Evolutionary conservation across 1,284 basidiomycete species (phyloP), one percentile per base, ranked within the genome.

Genomic region (Cryptococcus sp.): DNA sequence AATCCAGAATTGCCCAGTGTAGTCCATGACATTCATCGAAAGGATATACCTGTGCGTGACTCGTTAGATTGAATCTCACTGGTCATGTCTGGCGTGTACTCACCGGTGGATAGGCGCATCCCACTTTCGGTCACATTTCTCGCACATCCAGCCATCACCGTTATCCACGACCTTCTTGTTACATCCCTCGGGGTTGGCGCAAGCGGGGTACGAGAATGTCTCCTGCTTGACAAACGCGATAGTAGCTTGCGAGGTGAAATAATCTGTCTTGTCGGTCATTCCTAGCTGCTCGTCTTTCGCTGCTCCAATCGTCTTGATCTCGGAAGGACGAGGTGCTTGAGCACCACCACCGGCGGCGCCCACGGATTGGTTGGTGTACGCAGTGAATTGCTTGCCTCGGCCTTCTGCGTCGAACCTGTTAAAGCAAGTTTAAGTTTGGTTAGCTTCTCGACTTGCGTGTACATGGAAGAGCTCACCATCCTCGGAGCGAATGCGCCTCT

Each of bases 141-240:
- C 95, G 77, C 96, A 99, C 49, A 86, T 81, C 93, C 93, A 99
- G 22, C 82, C 83, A 48, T 84, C 84, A 35, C 83, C 84, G 40
- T 85, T 81, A 59, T 90, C 84, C 0, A 85, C 80, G 3, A 98
- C 90, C 79, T 99, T 99, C 82, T 98, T 99, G 80, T 86, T 91
- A 80, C 95, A 99, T 3, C 82, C 83, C 17, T 86, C 83, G 15
- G 73, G 73, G 42, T 84, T 86, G 13, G 87, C 88, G 76, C 96
- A 99, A 5, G 91, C 94, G 16, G 95, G 89, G 77, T 99, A 99
- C 38, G 86, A 86, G 51, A 98, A 83, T 60, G 86, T 91, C 47
- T 98, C 93, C 42, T 82, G 76, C 80, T 89, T 93, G 82, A 99
- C 87, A 74, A 93, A 93, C 80, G 92, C 87, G 59, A 98, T 83